phyloP scores from a whole-genome alignment of 805 yeast species.

The Candida arabinofermentans region DNA sequence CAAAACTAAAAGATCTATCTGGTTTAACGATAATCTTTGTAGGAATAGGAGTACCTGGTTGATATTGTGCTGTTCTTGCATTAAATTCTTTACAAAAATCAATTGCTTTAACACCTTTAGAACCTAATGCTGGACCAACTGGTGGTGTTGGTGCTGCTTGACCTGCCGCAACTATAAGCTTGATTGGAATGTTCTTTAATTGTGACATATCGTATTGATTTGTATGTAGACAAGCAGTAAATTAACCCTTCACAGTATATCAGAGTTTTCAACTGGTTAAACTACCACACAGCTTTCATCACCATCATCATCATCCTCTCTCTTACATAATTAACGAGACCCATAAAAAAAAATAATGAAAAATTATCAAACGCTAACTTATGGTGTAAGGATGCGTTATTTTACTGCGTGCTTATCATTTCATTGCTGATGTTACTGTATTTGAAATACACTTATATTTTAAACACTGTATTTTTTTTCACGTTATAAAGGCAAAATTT shows the following conservation, averaged over 20 bases:
- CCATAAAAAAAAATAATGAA: too few species aligned
- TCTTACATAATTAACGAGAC: too few species aligned
- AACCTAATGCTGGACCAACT: slow-evolving; percentile 97
- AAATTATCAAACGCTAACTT: too few species aligned
- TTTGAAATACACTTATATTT: too few species aligned
- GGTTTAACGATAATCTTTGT: slow-evolving; percentile 81
- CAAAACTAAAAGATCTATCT: slow-evolving; percentile 86
- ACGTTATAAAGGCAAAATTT: too few species aligned
- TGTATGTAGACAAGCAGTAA: neutral
- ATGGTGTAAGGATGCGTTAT: too few species aligned
- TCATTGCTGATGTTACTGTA: too few species aligned
- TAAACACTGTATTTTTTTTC: too few species aligned
- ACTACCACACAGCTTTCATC: too few species aligned
- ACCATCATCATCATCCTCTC: too few species aligned
- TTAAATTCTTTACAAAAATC: slow-evolving; percentile 98
- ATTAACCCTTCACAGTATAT: neutral
- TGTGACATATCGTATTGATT: slow-evolving; percentile 10
- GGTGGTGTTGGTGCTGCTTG: slow-evolving; percentile 99
- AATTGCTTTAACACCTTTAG: slow-evolving; percentile 97
- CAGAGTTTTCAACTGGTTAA: too few species aligned
- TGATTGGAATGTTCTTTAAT: slow-evolving; percentile 64
- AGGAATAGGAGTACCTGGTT: slow-evolving; percentile 88
- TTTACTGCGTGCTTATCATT: too few species aligned
- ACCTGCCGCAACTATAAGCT: slow-evolving; percentile 93
- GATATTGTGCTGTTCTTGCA: slow-evolving; percentile 87